Conservation (phyloP, 176 grass and related monocot species). For the Eragrostis curvula region DNA sequence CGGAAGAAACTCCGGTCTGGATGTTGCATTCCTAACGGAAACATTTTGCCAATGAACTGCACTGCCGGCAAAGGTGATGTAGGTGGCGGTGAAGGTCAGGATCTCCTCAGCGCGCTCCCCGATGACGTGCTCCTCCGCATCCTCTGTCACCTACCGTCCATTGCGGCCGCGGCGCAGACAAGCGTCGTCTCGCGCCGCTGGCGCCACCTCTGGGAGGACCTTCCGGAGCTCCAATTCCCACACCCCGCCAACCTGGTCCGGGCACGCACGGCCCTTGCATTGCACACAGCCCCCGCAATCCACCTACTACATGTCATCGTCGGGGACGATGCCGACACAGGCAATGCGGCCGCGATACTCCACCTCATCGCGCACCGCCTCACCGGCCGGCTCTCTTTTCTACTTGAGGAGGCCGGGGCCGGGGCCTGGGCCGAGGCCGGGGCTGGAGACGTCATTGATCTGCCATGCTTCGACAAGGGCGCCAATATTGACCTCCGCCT, state of each 20-base stretch:
- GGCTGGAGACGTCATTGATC: not conserved
- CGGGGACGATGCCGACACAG: not conserved
- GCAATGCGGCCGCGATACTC: not conserved
- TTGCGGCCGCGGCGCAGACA: too few relatives aligned
- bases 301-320: rapidly evolving
- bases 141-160: not conserved
- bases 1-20: not conserved
- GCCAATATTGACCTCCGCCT: not conserved
- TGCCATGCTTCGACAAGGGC: conserved; percentile 23
- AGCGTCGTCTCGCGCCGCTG: not conserved
- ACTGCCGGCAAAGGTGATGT: not conserved
- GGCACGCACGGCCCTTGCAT: not conserved
- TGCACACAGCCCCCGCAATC: not conserved
- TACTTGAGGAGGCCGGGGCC: not conserved
- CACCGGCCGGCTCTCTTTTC: not conserved
- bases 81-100: not conserved
- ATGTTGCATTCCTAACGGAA: not conserved
- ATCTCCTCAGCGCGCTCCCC: conserved; percentile 9
- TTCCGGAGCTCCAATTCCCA: not conserved
- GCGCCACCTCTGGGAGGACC: not conserved
- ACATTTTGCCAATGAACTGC: not conserved
- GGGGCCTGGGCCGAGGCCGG: not conserved
- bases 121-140: conserved; percentile 2
- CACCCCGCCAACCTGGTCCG: not conserved
- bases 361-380: not conserved